Conservation (phyloP, 331 rosid species). For the Pyracantha coccinea region DNA sequence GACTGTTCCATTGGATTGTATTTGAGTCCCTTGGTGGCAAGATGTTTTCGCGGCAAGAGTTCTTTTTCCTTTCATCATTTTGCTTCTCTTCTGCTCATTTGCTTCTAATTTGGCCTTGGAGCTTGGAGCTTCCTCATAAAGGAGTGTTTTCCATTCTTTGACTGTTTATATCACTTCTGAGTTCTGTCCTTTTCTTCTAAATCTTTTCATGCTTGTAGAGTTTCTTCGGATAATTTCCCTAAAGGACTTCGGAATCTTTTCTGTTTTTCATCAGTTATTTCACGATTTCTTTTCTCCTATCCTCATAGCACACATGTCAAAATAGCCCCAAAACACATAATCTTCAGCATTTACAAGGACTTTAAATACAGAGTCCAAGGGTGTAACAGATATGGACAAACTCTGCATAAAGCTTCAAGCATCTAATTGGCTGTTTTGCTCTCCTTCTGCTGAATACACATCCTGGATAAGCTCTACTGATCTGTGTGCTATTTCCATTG, state of each 20-base stretch:
- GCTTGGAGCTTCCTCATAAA: background rate
- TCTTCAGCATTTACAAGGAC: background rate
- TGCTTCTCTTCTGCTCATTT: background rate
- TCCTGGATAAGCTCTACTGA: slow-evolving; percentile 6
- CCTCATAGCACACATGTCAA: slow-evolving; percentile 12
- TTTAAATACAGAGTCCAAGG: slow-evolving; percentile 1
- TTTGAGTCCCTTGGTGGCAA: background rate
- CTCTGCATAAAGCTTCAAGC: background rate
- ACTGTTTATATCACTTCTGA: background rate
- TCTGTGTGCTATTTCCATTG: background rate
- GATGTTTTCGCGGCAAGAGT: background rate
- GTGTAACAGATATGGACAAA: background rate
- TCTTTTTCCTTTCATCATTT: background rate
- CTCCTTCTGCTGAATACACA: slow-evolving; percentile 2
- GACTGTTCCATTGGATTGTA: background rate
- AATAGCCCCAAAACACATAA: slow-evolving; percentile 10
- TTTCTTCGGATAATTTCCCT: background rate
- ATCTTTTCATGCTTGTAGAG: slow-evolving; percentile 5
- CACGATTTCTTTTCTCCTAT: background rate
- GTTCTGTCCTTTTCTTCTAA: slow-evolving; percentile 8
- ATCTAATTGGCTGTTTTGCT: slow-evolving; percentile 15
- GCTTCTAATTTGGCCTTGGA: background rate
- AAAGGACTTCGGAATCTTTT: background rate
- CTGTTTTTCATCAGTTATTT: background rate
- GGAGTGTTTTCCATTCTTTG: background rate